A percentile compares a stretch with the other conserved stretches of the same genome.
phyloP scores from a whole-genome alignment of 2,329 filamentous ascomycete species.

The Kalaharituber pfeilii region DNA sequence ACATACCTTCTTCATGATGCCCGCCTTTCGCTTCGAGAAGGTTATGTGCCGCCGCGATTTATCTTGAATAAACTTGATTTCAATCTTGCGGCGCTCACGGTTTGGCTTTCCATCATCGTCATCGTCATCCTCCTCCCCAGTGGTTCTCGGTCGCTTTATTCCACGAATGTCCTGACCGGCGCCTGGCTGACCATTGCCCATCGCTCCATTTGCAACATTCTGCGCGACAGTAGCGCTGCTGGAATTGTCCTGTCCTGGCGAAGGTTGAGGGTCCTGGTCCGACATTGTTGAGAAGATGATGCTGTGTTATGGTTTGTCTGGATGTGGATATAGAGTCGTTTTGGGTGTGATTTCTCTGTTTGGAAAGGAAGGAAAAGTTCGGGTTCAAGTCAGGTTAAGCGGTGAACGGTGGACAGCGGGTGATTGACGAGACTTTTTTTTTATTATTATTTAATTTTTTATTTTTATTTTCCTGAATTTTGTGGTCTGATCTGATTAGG shows the following conservation, averaged over 20 bases:
- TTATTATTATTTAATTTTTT: too few species aligned
- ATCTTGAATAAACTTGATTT: constrained; percentile 99
- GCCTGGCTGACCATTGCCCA: constrained; percentile 19
- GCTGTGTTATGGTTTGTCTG: constrained; percentile 21
- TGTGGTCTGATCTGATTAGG: constrained; percentile 1
- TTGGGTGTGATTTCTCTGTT: neutral
- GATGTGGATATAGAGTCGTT: constrained; percentile 17
- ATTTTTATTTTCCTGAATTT: neutral
- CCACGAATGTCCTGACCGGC: constrained; percentile 52
- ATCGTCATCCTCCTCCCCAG: constrained; percentile 78
- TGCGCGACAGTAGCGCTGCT: constrained; percentile 45
- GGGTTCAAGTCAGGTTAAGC: neutral
- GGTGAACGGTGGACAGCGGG: neutral
- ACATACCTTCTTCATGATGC: constrained; percentile 98
- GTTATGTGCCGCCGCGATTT: constrained; percentile 99
- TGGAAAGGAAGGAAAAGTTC: neutral
- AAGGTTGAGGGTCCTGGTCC: constrained; percentile 35
- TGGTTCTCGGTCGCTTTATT: constrained; percentile 73
- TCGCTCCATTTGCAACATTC: constrained; percentile 49
- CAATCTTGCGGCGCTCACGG: constrained; percentile 96
- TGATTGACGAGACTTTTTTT: neutral
- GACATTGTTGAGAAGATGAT: constrained; percentile 26
- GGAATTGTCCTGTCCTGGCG: constrained; percentile 35
- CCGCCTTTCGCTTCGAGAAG: constrained; percentile 98
- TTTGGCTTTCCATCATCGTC: constrained; percentile 96